A percentile compares a stretch with the other conserved stretches of the same genome.
phyloP scores from a whole-genome alignment of 129 eudicot genomes.

The Solidago caesia region DNA sequence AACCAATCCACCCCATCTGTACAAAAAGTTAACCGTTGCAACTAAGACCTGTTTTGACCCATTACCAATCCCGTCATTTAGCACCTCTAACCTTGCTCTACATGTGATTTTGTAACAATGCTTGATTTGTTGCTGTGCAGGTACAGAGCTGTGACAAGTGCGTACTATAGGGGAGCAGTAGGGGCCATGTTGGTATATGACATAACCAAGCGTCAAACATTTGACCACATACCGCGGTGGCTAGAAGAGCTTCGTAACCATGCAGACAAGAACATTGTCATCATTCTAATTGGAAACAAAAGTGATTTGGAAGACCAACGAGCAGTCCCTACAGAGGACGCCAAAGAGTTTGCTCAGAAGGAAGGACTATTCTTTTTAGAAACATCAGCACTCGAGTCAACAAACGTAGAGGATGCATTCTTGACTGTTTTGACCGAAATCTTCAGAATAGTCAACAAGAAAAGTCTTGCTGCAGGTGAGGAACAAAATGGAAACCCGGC shows the following conservation, averaged over 20 bases:
- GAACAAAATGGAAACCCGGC: slow-evolving; percentile 71
- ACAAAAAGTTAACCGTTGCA: neutral
- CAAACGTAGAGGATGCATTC: slow-evolving; percentile 88
- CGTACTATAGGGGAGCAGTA: slow-evolving; percentile 74
- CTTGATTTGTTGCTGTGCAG: slow-evolving; percentile 31
- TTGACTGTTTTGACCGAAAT: slow-evolving; percentile 81
- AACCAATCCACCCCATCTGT: neutral
- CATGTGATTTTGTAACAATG: neutral
- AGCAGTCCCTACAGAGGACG: slow-evolving; percentile 81
- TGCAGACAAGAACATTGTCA: slow-evolving; percentile 73
- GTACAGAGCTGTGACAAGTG: slow-evolving; percentile 77
- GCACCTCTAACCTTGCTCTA: too few relatives aligned
- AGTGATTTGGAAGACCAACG: slow-evolving; percentile 66
- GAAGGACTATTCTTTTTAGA: slow-evolving; percentile 92
- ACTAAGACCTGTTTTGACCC: neutral
- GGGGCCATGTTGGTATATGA: slow-evolving; percentile 81
- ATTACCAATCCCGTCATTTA: neutral
- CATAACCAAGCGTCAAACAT: slow-evolving; percentile 71
- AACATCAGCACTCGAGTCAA: slow-evolving; percentile 85
- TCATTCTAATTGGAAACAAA: slow-evolving; percentile 68
- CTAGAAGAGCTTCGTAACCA: slow-evolving; percentile 70
- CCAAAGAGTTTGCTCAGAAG: slow-evolving; percentile 79
- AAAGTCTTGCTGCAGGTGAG: slow-evolving; percentile 65
- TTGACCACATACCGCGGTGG: slow-evolving; percentile 79
- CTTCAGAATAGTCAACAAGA: slow-evolving; percentile 83